Percentiles rank a stretch among this genome's conserved stretches.
Conservation (phyloP, 352 stramenopile species). For the Bremia lactucae region DNA sequence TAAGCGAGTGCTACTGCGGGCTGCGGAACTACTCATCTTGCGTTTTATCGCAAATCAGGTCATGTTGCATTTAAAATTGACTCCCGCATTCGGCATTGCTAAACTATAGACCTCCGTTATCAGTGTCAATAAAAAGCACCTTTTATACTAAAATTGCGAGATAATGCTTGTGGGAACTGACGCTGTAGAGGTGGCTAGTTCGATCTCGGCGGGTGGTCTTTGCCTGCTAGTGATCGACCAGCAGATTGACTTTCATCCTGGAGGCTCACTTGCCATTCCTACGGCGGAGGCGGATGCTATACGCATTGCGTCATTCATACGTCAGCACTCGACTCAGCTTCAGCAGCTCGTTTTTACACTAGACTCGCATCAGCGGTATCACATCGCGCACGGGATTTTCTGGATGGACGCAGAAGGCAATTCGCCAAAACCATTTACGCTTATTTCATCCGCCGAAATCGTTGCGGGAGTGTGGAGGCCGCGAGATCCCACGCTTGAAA, state of each 20-base stretch:
- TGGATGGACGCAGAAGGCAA: slow-evolving; percentile 70
- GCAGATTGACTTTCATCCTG: slow-evolving; percentile 94
- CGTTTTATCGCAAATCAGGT: slow-evolving; percentile 47
- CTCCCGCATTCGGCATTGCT: slow-evolving; percentile 12
- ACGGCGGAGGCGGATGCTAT: slow-evolving; percentile 84
- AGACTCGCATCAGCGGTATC: slow-evolving; percentile 92
- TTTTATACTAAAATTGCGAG: neutral
- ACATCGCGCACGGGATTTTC: slow-evolving; percentile 93
- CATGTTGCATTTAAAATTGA: slow-evolving; percentile 32
- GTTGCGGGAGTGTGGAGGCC: slow-evolving; percentile 41
- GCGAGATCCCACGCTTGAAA: slow-evolving; percentile 48
- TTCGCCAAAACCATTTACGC: slow-evolving; percentile 86
- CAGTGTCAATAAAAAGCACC: slow-evolving; percentile 1
- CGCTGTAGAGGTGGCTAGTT: slow-evolving; percentile 28
- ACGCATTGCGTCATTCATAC: slow-evolving; percentile 86
- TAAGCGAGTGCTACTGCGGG: slow-evolving; percentile 30
- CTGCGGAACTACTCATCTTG: slow-evolving; percentile 47
- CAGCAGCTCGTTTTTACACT: slow-evolving; percentile 90
- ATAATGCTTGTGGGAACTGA: slow-evolving; percentile 21
- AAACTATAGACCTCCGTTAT: slow-evolving; percentile 18
- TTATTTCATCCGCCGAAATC: slow-evolving; percentile 85
- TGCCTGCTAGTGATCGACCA: slow-evolving; percentile 91
- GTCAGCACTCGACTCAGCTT: slow-evolving; percentile 40
- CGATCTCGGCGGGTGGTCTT: slow-evolving; percentile 35
- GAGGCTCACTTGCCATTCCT: slow-evolving; percentile 91